Percentiles rank a stretch among this genome's conserved stretches.
Conservation (phyloP, 495 filamentous ascomycete genomes). For the Aspergillus biplanus region DNA sequence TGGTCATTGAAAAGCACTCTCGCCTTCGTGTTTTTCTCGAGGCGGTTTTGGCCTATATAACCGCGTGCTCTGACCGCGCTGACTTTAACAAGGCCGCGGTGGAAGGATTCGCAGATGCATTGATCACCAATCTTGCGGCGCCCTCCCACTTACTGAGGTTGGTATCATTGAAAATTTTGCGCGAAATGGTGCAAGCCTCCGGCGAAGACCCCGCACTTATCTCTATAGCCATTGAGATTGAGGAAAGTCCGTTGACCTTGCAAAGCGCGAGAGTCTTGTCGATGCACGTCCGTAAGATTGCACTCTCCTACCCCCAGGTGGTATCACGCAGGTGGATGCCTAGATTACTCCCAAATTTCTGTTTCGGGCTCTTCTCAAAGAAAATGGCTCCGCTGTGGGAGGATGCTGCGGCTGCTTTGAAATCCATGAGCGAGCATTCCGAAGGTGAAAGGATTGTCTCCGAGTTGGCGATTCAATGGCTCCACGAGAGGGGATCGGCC, state of each 20-base stretch:
- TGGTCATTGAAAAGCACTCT: slow-evolving; percentile 63
- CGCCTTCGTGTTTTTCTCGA: slow-evolving; percentile 69
- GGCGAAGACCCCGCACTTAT: slow-evolving; percentile 49
- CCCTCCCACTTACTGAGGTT: slow-evolving; percentile 72
- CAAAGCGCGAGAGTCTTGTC: slow-evolving; percentile 74
- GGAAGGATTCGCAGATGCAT: slow-evolving; percentile 58
- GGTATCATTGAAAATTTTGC: slow-evolving; percentile 69
- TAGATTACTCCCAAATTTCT: slow-evolving; percentile 74
- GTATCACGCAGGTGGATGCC: slow-evolving; percentile 64
- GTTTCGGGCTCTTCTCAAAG: slow-evolving; percentile 87
- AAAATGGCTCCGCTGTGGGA: slow-evolving; percentile 84
- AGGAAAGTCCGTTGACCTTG: slow-evolving; percentile 75
- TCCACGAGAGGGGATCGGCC: slow-evolving; percentile 59
- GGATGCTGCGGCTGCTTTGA: slow-evolving; percentile 73
- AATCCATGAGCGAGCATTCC: slow-evolving; percentile 70
- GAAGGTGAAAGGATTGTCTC: slow-evolving; percentile 74
- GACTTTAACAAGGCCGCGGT: slow-evolving; percentile 48
- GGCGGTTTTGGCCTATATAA: slow-evolving; percentile 63
- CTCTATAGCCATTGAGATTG: slow-evolving; percentile 64
- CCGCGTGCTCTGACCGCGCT: slow-evolving; percentile 45
- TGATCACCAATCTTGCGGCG: slow-evolving; percentile 72
- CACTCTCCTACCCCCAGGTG: slow-evolving; percentile 59
- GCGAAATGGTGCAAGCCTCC: slow-evolving; percentile 35
- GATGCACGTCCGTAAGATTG: slow-evolving; percentile 82
- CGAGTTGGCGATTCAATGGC: slow-evolving; percentile 77